phyloP scores from a whole-genome alignment of 805 yeast species.

The Ogataea saltuana region DNA sequence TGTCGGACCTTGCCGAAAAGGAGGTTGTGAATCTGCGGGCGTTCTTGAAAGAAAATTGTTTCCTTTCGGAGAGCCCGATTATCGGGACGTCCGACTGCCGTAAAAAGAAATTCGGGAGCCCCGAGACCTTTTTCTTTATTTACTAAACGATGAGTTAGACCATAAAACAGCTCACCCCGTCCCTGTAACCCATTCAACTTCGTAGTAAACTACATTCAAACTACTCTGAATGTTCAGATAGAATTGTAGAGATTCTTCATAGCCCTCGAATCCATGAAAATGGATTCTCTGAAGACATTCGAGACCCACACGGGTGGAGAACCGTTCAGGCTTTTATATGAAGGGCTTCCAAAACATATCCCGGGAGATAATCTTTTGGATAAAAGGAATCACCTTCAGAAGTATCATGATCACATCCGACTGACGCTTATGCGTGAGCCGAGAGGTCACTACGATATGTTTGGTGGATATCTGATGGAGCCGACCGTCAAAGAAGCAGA shows the following conservation, averaged over 20 bases:
- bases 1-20: too few relatives aligned
- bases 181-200: too few relatives aligned
- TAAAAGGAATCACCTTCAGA: slow-evolving; percentile 20
- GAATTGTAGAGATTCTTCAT: too few relatives aligned
- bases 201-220: too few relatives aligned
- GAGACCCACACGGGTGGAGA: slow-evolving; percentile 33
- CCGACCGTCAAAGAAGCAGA: slow-evolving; percentile 26
- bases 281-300: slow-evolving; percentile 19
- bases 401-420: slow-evolving; percentile 27
- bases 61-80: too few relatives aligned
- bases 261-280: slow-evolving; percentile 8
- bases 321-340: slow-evolving; percentile 25
- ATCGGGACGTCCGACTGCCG: slow-evolving; percentile 3
- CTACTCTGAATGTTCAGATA: too few relatives aligned
- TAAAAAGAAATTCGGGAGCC: slow-evolving; percentile 2
- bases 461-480: slow-evolving; percentile 28
- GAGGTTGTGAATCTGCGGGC: too few relatives aligned
- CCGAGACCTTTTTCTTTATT: slow-evolving; percentile 3
- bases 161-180: too few relatives aligned
- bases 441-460: slow-evolving; percentile 34
- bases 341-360: slow-evolving; percentile 24
- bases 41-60: too few relatives aligned
- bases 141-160: too few relatives aligned
- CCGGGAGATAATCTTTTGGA: slow-evolving; percentile 29
- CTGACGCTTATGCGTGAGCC: slow-evolving; percentile 31